Base-by-base conservation (phyloP, 805 yeast genomes). In the Ogataea henricii region DNA sequence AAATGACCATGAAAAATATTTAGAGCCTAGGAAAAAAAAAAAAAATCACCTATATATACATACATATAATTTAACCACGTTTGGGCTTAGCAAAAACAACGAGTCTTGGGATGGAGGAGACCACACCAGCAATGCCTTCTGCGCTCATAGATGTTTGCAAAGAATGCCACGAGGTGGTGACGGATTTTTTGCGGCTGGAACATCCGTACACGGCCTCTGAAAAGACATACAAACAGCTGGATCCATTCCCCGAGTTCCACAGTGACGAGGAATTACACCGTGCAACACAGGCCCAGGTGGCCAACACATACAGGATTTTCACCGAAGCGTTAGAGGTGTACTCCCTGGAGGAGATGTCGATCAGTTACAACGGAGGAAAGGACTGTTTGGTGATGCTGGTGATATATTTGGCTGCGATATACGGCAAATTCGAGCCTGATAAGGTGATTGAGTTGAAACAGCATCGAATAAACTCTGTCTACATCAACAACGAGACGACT, bases 331-430 rank as follows among this genome's bases (percentile, higher is more conserved):
- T 68, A 5, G 49, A 60, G 0, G 39, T 46, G 20, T 63, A 59
- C 48, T 47, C 53, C 1, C 45, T 70, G 12, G 70, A 74, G 10
- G 83, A 85, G 48, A 67, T 87, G 3, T 85, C 97, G 0, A 73
- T 94, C 12, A 87, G 96, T 2, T 94, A 86, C 66, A 94, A 94
- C 63, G 99, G 99, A 9, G 99, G 99, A 1, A 94, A 94, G 62
- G 99, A 94, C 68, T 94, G 98, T 59, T 78, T 91, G 40, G 97
- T 91, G 26, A 82, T 92, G 85, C 74, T 94, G 46, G 71, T 89
- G 13, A 61, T 94, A 4, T 81, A 88, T 45, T 68, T 91, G 43
- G 84, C 94, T 1, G 80, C 79, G 36, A 55, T 67, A 12, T 64
- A 64, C 40, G 53, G 52, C 29, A 56, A 46, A 34, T 56, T 36